Conservation (phyloP, 495 filamentous ascomycete species). For the Podospora conica region DNA sequence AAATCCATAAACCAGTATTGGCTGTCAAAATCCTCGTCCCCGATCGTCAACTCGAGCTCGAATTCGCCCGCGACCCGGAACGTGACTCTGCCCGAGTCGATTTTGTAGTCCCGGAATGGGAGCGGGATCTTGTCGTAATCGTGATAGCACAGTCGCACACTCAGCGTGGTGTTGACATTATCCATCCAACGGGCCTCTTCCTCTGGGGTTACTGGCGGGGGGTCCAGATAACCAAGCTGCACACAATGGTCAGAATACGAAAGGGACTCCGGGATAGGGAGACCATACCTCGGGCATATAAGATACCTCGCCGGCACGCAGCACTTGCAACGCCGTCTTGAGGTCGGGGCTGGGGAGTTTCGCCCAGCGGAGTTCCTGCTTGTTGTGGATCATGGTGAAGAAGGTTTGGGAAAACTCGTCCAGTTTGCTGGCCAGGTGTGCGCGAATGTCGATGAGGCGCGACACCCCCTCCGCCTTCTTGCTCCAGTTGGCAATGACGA, state of each 20-base stretch:
- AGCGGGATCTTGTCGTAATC: slow-evolving; percentile 71
- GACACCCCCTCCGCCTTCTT: slow-evolving; percentile 68
- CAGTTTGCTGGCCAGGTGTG: slow-evolving; percentile 59
- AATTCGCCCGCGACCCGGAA: slow-evolving; percentile 81
- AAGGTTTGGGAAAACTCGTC: slow-evolving; percentile 50
- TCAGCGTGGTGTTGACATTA: slow-evolving; percentile 76
- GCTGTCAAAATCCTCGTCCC: slow-evolving; percentile 66
- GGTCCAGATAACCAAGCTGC: slow-evolving; percentile 72
- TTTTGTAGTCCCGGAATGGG: slow-evolving; percentile 64
- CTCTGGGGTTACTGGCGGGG: slow-evolving; percentile 58
- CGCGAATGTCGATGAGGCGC: slow-evolving; percentile 75
- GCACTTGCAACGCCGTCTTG: slow-evolving; percentile 76
- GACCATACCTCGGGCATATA: slow-evolving; percentile 69
- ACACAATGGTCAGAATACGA: slow-evolving; percentile 15
- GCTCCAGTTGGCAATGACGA: slow-evolving; percentile 85
- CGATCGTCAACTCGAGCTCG: slow-evolving; percentile 85
- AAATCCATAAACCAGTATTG: slow-evolving; percentile 94
- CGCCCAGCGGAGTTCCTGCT: slow-evolving; percentile 56
- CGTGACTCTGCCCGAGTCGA: slow-evolving; percentile 75
- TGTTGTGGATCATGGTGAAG: slow-evolving; percentile 59
- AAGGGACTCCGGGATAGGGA: background rate
- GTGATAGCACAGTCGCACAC: slow-evolving; percentile 70
- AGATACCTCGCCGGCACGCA: slow-evolving; percentile 65
- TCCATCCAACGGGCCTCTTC: slow-evolving; percentile 62
- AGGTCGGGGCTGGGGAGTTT: slow-evolving; percentile 83